Evolutionary conservation across 345 rosid species (phyloP), one percentile per base, ranked within the genome.

Genomic region (Xanthoceras sorbifolium): DNA sequence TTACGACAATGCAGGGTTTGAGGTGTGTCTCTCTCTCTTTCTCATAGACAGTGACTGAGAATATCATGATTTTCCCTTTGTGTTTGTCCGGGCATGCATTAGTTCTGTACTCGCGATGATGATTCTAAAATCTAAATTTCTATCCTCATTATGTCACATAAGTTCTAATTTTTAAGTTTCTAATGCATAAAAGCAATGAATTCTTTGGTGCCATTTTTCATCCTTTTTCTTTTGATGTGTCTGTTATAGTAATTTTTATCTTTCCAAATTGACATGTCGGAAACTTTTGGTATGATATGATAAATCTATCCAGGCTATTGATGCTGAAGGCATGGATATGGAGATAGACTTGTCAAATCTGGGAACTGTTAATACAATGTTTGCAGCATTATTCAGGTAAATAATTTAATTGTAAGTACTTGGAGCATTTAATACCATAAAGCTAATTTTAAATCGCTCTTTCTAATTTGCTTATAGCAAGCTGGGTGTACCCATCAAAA

Each of bases 401-500:
- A 74, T 73, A 12, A 17, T 73, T 60, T 52, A 42, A 52, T 74
- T 34, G 29, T n/a, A 36, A 61, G n/a, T 54, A 28, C 54, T 61
- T 50, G 42, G 5, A 8, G 38, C 48, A 7, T 76, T 77, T 70
- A 65, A 48, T 44, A 31, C 38, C 38, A 40, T 64, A 48, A 64
- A 62, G 38, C 73, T 36, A n/a, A 64, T 79, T n/a, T 75, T 59
- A 28, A 73, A 28, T 75, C 71, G 14, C 22, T 67, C 69, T 12
- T 79, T 44, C 9, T 79, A 54, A 57, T 77, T 46, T 62, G 23
- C 67, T 15, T 79, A 46, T 84, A 97, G 99, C 88, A 97, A 97
- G 85, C 93, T 97, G 64, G 99, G 99, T 60, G 99, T 97, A 82
- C 99, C 99, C 70, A 97, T 97, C 84, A 97, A 97, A 83, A 97